Base-by-base conservation (phyloP, 164 flowering plant species). In the Chimonanthus salicifolius region DNA sequence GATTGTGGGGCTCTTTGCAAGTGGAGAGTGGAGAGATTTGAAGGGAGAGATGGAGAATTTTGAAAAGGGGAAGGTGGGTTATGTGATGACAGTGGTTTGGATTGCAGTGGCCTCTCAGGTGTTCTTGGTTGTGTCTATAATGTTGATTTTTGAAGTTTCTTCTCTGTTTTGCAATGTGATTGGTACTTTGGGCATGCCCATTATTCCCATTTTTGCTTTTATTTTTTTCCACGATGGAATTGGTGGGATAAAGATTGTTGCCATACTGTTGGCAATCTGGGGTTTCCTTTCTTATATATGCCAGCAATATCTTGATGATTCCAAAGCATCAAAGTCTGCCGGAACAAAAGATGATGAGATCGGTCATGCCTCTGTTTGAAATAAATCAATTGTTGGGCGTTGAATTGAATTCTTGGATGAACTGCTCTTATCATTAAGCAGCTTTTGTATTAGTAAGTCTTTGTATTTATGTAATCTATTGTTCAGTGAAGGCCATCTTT, bases 211-310 rank as follows among this genome's bases (percentile, higher is more conserved):
- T 4, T 72, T 72, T 6, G 76, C 80, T 4, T 71, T 80, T 9
- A 58, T 80, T 49, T 69, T 75, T 63, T 77, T 71, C 45, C 58
- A 72, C 18, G 83, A 80, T 33, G 78, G 69, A 60, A 74, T 80
- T 49, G 67, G 63, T 21, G 78, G 44, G 5, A 76, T 74, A 49
- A 77, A 80, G 45, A 77, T 77, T 4, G 45, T 80, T n/a, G 67
- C 83, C 64, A 20, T 76, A 51, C 45, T 60, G 21, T 76, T 43
- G 33, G 33, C 33, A 1, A 1, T 33, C 33, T 33, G 33, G 33
- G 33, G 33, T 33, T 33, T 33, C 33, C 68, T 49, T 33, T 76
- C 78, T 47, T 76, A 76, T 33, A 62, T 62, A 2, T 71, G 66
- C 8, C 68, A 67, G 15, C 49, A 70, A 6, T 72, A 72, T 47